These are phyloP conservation scores for Calocybe gambosa DNA, from an alignment of 1,284 basidiomycete genomes.

Conservation along the genomic window DNA sequence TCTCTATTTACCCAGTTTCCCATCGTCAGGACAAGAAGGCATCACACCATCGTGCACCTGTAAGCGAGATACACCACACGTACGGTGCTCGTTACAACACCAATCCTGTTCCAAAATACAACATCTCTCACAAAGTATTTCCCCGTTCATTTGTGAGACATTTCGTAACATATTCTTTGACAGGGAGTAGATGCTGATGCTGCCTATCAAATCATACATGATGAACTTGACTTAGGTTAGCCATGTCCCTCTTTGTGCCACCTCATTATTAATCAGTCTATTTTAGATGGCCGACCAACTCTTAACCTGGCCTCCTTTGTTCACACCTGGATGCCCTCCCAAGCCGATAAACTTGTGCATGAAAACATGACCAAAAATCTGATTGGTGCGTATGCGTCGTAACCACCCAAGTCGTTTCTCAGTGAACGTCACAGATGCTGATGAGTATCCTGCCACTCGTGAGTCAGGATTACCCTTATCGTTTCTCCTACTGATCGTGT, in stretches of 20 bases:
- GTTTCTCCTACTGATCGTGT: neutral
- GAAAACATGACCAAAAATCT: conserved; percentile 89
- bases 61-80: conserved; percentile 31
- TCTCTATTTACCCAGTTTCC: neutral
- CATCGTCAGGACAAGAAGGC: conserved; percentile 42
- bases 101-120: conserved; percentile 60
- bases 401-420: neutral
- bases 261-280: neutral
- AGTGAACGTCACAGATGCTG: conserved; percentile 30
- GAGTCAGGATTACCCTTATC: conserved; percentile 17
- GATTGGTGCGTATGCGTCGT: conserved; percentile 40
- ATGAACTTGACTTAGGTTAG: conserved; percentile 70
- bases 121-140: conserved; percentile 49
- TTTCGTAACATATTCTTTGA: neutral
- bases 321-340: conserved; percentile 60
- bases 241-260: neutral
- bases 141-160: neutral
- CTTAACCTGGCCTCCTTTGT: conserved; percentile 85
- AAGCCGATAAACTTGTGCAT: conserved; percentile 59
- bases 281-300: conserved; percentile 62
- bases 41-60: conserved; percentile 32
- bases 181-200: conserved; percentile 51
- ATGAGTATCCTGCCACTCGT: conserved; percentile 88
- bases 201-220: conserved; percentile 79
- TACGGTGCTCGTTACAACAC: conserved; percentile 67